These are phyloP conservation scores for Chalara sp. DNA, from an alignment of 2,329 filamentous ascomycete species.

Conservation along the genomic window DNA sequence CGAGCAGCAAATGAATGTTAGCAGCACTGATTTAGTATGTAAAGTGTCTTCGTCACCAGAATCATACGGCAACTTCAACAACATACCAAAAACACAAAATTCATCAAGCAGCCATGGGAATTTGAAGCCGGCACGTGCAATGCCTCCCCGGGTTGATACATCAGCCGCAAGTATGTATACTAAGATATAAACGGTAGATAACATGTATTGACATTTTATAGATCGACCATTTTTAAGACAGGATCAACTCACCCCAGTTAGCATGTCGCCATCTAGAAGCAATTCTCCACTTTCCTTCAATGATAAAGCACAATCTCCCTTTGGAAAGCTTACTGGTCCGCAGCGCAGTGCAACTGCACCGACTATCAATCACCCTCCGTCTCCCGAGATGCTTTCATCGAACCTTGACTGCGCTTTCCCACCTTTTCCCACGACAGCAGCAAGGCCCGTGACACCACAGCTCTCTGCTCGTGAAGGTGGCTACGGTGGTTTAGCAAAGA, in stretches of 20 bases:
- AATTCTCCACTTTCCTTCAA: conserved; percentile 56
- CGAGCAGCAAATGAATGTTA: not conserved
- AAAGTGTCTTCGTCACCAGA: conserved; percentile 26
- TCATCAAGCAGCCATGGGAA: conserved; percentile 18
- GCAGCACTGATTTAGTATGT: conserved; percentile 6
- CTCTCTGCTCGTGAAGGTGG: conserved; percentile 6
- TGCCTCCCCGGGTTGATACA: conserved; percentile 44
- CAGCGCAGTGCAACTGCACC: conserved; percentile 33
- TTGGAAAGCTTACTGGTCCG: conserved; percentile 17
- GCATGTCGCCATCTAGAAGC: conserved; percentile 51
- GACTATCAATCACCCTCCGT: conserved; percentile 29
- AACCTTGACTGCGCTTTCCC: conserved; percentile 47
- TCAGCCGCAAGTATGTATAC: conserved; percentile 42
- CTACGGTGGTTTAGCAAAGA: conserved; percentile 20
- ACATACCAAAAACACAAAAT: conserved; percentile 15
- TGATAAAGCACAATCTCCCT: conserved; percentile 37
- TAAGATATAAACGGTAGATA: not conserved
- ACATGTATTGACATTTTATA: conserved; percentile 23
- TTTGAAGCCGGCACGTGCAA: conserved; percentile 32
- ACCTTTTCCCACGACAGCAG: conserved; percentile 38
- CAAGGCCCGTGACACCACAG: conserved; percentile 21
- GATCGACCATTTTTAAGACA: conserved; percentile 48
- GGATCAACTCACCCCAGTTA: conserved; percentile 57
- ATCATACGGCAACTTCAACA: conserved; percentile 16
- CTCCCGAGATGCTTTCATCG: conserved; percentile 35